Base-by-base conservation (phyloP, 805 yeast species). In the Lipomyces chichibuensis region DNA sequence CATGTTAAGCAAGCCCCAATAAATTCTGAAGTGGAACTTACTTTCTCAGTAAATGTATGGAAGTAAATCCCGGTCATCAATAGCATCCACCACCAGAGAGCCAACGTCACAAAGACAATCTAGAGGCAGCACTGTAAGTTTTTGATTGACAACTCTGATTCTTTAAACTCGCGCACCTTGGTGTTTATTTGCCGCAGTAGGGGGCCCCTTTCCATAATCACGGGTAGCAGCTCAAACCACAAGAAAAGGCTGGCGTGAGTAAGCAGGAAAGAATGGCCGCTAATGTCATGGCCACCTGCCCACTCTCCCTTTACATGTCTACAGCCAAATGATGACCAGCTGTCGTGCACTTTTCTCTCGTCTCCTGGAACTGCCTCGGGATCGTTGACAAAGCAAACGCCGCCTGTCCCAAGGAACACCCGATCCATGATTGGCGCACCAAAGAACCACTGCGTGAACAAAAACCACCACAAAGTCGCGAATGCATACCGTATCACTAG, bases 211-310 rank as follows among this genome's bases (percentile, higher is more conserved):
- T 76, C 67, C 8, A 58, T 64, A 39, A 76, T 54, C 63, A 75
- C 72, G 67, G 85, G 87, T 27, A 81, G 66, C 7, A 85, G 75
- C 75, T 93, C 97, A 64, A 86, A 86, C 74, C 90, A 80, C 70
- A 94, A 74, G 65, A 89, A 84, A 64, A 88, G 75, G 37, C 88
- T 84, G 8, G 91, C 82, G 66, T 88, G 89, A 4, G 88, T 83
- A 57, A 94, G 79, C 54, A 95, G 76, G 73, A 93, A 95, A 0
- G 91, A 88, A 75, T 95, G 99, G 0, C 99, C 99, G 68, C 94
- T 88, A 4, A 98, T 97, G 79, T 95, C 99, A 75, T 92, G 97
- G 0, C 99, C 99, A 0, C 97, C 92, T 7, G 71, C 68, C 95
- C 94, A 90, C 17, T 73, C 65, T 0, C 98, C 89, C 60, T 87